Evolutionary conservation across 2,329 filamentous ascomycete genomes (phyloP).

Genomic region (Arthrobotrys musiformis): DNA sequence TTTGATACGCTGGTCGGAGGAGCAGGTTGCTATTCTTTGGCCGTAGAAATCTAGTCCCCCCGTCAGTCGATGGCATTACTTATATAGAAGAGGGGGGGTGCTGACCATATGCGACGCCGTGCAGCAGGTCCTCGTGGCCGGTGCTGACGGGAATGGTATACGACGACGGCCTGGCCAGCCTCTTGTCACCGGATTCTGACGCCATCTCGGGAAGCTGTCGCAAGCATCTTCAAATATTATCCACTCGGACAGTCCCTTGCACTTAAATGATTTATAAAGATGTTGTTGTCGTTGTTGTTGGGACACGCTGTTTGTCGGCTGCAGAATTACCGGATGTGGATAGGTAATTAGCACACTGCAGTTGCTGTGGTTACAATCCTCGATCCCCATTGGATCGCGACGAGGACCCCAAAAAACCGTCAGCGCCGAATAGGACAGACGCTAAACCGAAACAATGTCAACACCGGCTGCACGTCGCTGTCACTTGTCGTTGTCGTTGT

Average conservation of each 20-base stretch:
- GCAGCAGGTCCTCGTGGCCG: slow-evolving; percentile 60
- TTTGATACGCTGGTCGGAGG: slow-evolving; percentile 60
- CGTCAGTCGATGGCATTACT: neutral
- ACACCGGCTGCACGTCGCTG: too few species aligned
- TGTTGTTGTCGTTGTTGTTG: neutral
- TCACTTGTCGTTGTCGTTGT: neutral
- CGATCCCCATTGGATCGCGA: too few species aligned
- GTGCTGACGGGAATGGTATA: slow-evolving; percentile 58
- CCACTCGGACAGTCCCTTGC: too few species aligned
- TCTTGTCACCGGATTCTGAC: slow-evolving; percentile 46
- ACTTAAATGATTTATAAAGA: too few species aligned
- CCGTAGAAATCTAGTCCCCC: slow-evolving; percentile 59
- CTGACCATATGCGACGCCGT: slow-evolving; percentile 60
- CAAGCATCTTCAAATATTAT: slow-evolving; percentile 21
- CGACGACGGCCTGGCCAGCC: slow-evolving; percentile 42
- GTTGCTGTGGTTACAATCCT: slow-evolving; percentile 22
- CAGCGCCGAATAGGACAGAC: neutral
- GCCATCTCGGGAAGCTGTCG: slow-evolving; percentile 41
- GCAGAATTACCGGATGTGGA: neutral
- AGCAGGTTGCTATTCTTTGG: slow-evolving; percentile 60
- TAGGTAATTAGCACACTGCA: neutral
- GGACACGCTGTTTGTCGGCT: neutral
- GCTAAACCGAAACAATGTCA: slow-evolving; percentile 16
- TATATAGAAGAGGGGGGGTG: neutral
- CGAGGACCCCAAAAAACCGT: neutral